Evolutionary conservation across 1,284 basidiomycete genomes (phyloP), one percentile per base, ranked within the genome.

Genomic region (Vanrija sp.): DNA sequence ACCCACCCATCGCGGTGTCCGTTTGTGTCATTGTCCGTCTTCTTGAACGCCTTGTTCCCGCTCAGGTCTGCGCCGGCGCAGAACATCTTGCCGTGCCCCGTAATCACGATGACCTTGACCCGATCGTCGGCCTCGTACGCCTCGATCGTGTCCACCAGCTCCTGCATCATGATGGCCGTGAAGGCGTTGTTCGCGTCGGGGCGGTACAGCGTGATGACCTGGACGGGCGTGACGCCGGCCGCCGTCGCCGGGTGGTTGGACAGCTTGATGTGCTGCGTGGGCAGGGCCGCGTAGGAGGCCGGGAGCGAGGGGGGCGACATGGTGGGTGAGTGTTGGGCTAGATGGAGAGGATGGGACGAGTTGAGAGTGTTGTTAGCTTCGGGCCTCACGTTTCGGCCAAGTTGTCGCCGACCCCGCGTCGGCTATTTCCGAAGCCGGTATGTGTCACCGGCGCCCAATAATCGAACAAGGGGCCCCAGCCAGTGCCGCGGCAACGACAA

Each of bases 11-110:
- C 57, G n/a, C 57, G 53, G 49, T 59, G 57, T 8, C 43, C 50
- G 45, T 53, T 54, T 37, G 44, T 25, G 42, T 44, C 36, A 22
- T 47, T 50, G 18, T 23, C 41, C 14, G n/a, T 4, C 38, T 35
- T 27, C 43, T 49, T 22, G 57, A 59, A 59, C 7, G 47, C 57
- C 5, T n/a, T 41, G 31, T 50, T 12, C 31, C 31, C 31, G 31
- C 31, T 31, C n/a, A 59, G 53, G 51, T 59, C 57, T 0, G 57
- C 57, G 31, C 57, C 57, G 3, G 57, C 57, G n/a, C 57, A 59
- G 53, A 55, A 59, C 50, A 59, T 59, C 41, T 45, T 39, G n/a
- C 53, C 57, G 23, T 55, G 47, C 19, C 57, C 57, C 0, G 57
- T 53, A 15, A 55, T 18, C 14, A 59, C 45, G 23, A 59, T 55